These are phyloP conservation scores for Diaporthe humulicola DNA, from an alignment of 2,329 filamentous ascomycete genomes.

Conservation along the genomic window DNA sequence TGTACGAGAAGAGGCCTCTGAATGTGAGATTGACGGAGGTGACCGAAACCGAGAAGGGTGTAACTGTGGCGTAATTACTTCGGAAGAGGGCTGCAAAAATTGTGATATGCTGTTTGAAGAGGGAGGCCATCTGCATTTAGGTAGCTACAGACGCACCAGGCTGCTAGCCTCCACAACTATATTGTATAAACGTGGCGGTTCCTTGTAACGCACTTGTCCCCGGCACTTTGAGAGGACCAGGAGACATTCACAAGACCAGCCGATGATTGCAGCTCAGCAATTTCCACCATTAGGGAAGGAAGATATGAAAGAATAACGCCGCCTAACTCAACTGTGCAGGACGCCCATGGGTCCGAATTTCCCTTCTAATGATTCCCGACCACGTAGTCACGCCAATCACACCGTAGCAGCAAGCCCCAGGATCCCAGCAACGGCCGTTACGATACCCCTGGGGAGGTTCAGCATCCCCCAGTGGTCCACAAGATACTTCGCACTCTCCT, in stretches of 20 bases:
- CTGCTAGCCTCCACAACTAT: not conserved
- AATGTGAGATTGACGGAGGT: slow-evolving; percentile 39
- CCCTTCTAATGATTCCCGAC: not conserved
- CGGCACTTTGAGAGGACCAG: not conserved
- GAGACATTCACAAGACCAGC: not conserved
- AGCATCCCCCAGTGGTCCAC: slow-evolving; percentile 68
- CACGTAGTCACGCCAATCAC: not conserved
- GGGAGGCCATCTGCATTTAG: not conserved
- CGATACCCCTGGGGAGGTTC: slow-evolving; percentile 54
- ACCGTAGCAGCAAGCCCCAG: slow-evolving; percentile 17
- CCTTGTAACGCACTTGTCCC: not conserved
- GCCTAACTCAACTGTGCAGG: not conserved
- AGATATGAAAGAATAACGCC: not conserved
- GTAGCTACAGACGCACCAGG: not conserved
- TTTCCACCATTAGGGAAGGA: not conserved
- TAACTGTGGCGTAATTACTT: too few relatives aligned
- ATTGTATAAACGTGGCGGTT: not conserved
- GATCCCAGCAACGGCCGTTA: slow-evolving; percentile 45
- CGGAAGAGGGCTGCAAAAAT: not conserved
- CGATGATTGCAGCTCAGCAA: not conserved
- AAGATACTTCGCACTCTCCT: slow-evolving; percentile 62
- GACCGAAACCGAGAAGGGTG: not conserved
- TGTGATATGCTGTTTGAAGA: not conserved
- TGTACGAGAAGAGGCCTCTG: slow-evolving; percentile 43
- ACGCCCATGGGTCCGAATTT: too few relatives aligned